phyloP scores from a whole-genome alignment of 2,329 filamentous ascomycete species.

The Verticillium albo-atrum region DNA sequence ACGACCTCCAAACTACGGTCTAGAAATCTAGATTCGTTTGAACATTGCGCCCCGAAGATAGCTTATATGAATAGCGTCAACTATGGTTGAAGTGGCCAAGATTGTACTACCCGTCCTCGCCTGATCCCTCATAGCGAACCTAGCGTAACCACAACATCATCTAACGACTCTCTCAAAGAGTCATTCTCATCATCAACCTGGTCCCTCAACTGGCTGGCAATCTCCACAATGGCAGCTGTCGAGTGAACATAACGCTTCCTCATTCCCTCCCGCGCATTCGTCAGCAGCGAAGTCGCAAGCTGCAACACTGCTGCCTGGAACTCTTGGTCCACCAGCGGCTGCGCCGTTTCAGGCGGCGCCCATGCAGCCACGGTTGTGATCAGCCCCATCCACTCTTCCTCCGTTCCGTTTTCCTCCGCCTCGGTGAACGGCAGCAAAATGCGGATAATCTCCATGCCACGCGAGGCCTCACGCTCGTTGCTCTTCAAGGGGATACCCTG shows the following conservation, averaged over 20 bases:
- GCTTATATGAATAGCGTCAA: too few relatives aligned
- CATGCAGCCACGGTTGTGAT: constrained; percentile 48
- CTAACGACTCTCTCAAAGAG: constrained; percentile 35
- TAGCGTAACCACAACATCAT: constrained; percentile 37
- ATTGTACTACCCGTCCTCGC: background rate
- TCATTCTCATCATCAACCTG: constrained; percentile 22
- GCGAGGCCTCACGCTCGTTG: constrained; percentile 29
- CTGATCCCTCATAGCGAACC: background rate
- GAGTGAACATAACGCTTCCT: constrained; percentile 47
- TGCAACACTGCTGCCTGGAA: constrained; percentile 51
- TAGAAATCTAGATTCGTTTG: too few relatives aligned
- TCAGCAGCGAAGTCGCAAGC: constrained; percentile 49
- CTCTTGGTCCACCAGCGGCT: constrained; percentile 32
- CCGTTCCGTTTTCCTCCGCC: constrained; percentile 33
- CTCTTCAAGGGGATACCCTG: constrained; percentile 19
- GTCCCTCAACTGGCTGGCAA: constrained; percentile 36
- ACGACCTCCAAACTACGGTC: too few relatives aligned
- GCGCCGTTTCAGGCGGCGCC: constrained; percentile 28
- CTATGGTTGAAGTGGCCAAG: too few relatives aligned
- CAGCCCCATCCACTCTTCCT: constrained; percentile 53
- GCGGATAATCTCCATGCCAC: constrained; percentile 52
- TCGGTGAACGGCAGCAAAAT: constrained; percentile 50
- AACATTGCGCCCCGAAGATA: too few relatives aligned
- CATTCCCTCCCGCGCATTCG: constrained; percentile 39
- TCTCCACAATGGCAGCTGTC: constrained; percentile 42